Evolutionary conservation across 805 yeast species (phyloP).

Genomic region (Candida adriatica): DNA sequence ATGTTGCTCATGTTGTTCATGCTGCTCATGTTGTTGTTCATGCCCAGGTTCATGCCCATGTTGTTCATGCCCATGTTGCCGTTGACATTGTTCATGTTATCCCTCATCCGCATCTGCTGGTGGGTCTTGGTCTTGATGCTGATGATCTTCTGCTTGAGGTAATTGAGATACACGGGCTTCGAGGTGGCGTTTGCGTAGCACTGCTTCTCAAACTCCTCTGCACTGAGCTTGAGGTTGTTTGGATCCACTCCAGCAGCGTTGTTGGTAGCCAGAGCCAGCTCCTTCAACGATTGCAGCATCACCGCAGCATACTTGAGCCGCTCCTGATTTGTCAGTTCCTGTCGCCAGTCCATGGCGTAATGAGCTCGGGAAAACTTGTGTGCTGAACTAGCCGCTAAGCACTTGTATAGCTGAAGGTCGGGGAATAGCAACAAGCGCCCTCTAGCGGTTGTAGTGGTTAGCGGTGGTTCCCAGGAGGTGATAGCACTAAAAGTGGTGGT

Average conservation of each 20-base stretch:
- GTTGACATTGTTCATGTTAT: conserved; percentile 13
- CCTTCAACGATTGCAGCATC: conserved; percentile 19
- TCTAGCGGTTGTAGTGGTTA: background rate
- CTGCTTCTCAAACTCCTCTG: conserved; percentile 65
- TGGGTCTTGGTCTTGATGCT: conserved; percentile 19
- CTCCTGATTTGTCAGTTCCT: conserved; percentile 18
- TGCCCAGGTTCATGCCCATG: background rate
- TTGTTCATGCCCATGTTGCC: conserved; percentile 5
- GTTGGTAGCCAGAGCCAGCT: conserved; percentile 15
- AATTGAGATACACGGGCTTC: conserved; percentile 50
- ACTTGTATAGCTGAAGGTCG: background rate
- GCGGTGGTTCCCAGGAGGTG: too few species aligned
- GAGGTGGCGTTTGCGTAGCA: conserved; percentile 52
- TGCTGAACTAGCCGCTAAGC: background rate
- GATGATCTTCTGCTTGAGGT: conserved; percentile 27
- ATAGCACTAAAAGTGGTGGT: too few species aligned
- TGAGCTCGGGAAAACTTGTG: too few species aligned
- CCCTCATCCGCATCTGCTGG: conserved; percentile 25
- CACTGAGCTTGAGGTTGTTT: conserved; percentile 43
- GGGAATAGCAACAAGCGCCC: too few species aligned
- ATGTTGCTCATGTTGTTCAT: conserved; percentile 1
- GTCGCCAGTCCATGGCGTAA: conserved; percentile 24
- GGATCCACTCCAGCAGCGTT: conserved; percentile 23
- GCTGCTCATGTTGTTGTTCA: conserved; percentile 1
- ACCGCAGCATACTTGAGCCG: conserved; percentile 20